Evolutionary conservation across 2,329 filamentous ascomycete genomes (phyloP), one percentile per base, ranked within the genome.

Genomic region (Fusarium sp.): DNA sequence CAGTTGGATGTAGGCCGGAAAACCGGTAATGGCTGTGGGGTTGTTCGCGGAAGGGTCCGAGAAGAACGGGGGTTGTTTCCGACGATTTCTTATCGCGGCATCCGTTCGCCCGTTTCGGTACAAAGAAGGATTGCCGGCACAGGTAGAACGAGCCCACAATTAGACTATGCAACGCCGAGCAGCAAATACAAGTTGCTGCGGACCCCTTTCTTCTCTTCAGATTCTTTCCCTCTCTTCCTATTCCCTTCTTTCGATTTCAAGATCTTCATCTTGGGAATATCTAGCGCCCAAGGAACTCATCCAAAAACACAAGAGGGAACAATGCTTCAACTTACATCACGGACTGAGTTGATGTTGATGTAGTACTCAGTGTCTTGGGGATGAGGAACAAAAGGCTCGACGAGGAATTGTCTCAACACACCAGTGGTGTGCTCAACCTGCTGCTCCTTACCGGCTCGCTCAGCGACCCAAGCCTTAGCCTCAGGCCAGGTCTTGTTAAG

Each of bases 291-390:
- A 35, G 40, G 40, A 67, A 44, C 25, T 43, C 50, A 56, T n/a
- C 42, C 10, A 19, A 58, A 69, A 35, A 75, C 50, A 71, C 40
- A 74, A 70, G 71, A 73, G 61, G 61, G 71, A 75, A 78, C 72
- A 77, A 63, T 50, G 44, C 64, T 59, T 65, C 69, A 71, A 91
- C 95, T 91, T 92, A 98, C 96, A 92, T 98, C 96, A 89, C 96
- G 94, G 81, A 97, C 95, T 74, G 96, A 98, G 91, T 98, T 96
- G 89, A 99, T 99, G 92, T 98, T 98, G 89, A 99, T 97, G 88
- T 99, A 99, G 89, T 98, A 98, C 87, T 99, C 96, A 75, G 96
- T 98, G 84, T 95, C 93, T 80, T 95, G 90, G 75, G 95, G 93
- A 86, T 99, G 96, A 80, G 96, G 96, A 73, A 98, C 95, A 82